Conservation (phyloP, 2,329 filamentous ascomycete genomes). For the Colletotrichum sp. region DNA sequence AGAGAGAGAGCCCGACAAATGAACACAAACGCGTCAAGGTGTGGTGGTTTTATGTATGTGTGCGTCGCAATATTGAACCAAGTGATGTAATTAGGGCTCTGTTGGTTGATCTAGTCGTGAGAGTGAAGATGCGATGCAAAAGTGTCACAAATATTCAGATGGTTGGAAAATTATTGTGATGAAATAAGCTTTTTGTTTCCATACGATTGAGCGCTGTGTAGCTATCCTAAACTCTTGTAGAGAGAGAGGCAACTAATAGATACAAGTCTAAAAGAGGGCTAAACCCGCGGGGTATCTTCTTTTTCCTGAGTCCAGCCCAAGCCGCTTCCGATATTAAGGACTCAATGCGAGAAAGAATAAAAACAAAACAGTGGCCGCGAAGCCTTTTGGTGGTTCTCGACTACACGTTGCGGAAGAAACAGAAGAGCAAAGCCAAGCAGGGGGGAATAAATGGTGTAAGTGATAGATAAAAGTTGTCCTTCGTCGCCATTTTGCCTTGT, state of each 20-base stretch:
- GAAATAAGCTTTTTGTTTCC: neutral
- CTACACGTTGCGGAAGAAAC: neutral
- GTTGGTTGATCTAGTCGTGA: neutral
- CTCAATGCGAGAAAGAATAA: neutral
- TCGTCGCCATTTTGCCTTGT: slow-evolving; percentile 16
- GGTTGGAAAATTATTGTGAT: neutral
- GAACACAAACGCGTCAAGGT: neutral
- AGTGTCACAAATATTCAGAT: neutral
- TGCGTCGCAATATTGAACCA: neutral
- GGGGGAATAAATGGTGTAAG: neutral
- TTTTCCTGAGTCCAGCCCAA: slow-evolving; percentile 21
- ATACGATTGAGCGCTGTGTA: neutral
- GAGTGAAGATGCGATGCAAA: neutral
- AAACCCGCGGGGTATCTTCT: slow-evolving; percentile 22
- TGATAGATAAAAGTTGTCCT: neutral
- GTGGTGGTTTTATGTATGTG: neutral
- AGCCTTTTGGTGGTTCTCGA: neutral
- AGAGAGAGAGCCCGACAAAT: neutral
- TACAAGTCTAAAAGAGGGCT: slow-evolving; percentile 11
- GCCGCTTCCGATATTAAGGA: neutral
- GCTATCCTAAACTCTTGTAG: neutral
- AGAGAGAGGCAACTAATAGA: slow-evolving; percentile 8
- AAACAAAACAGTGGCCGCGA: neutral
- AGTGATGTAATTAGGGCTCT: neutral
- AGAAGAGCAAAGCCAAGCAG: neutral